Percentiles rank a stretch among this genome's conserved stretches.
Conservation (phyloP, 2,329 filamentous ascomycete genomes). For the Fusarium torulosum region DNA sequence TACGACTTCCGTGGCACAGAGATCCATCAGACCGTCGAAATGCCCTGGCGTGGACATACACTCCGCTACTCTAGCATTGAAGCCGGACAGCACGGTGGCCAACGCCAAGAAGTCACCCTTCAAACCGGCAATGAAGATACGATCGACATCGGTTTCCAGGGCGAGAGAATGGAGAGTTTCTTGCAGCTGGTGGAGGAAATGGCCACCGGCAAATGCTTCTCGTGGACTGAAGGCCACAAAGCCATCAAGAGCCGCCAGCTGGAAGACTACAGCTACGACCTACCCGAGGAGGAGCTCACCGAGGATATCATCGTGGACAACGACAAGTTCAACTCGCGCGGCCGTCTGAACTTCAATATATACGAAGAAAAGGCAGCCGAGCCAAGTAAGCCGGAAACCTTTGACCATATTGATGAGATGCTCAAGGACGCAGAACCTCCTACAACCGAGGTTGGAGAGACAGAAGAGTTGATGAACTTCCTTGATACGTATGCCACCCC, state of each 20-base stretch:
- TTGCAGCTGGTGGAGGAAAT: conserved; percentile 49
- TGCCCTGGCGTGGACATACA: conserved; percentile 58
- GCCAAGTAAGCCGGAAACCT: background rate
- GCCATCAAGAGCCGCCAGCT: conserved; percentile 45
- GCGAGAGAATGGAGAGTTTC: conserved; percentile 36
- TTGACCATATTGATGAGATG: conserved; percentile 17
- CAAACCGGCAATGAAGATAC: conserved; percentile 20
- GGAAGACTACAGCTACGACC: conserved; percentile 48
- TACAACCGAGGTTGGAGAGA: background rate
- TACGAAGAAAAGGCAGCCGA: conserved; percentile 2
- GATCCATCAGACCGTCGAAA: conserved; percentile 61
- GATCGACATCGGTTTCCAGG: background rate
- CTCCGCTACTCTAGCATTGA: conserved; percentile 66
- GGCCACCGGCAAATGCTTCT: conserved; percentile 51
- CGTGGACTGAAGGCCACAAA: conserved; percentile 53
- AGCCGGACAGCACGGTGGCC: conserved; percentile 64
- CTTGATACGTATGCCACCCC: conserved; percentile 2
- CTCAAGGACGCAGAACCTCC: background rate
- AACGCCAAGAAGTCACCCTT: conserved; percentile 64
- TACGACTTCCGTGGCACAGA: conserved; percentile 65
- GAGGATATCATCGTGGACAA: conserved; percentile 44
- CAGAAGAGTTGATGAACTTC: conserved; percentile 8
- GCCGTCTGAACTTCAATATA: conserved; percentile 24
- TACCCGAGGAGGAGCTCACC: conserved; percentile 43
- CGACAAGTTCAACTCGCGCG: conserved; percentile 26